Conservation (phyloP, 495 filamentous ascomycete species). For the Trichoderma orchidacearum region DNA sequence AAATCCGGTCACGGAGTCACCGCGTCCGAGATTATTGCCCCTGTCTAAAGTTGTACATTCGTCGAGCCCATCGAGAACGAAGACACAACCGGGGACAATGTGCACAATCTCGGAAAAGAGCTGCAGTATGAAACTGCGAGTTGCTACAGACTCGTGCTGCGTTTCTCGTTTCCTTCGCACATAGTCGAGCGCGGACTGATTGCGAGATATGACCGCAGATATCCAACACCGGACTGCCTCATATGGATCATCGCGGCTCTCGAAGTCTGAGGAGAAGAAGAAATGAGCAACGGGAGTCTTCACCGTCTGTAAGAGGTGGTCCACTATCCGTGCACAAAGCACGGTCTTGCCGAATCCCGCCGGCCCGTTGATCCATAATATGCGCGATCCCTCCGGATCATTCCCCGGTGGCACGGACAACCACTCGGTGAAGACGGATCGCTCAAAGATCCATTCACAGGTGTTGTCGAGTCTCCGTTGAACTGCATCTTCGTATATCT, state of each 20-base stretch:
- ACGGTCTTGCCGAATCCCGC: slow-evolving; percentile 18
- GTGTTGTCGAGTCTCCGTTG: slow-evolving; percentile 10
- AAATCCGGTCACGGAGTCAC: slow-evolving; percentile 4
- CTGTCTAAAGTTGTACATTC: slow-evolving; percentile 9
- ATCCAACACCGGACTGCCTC: slow-evolving; percentile 15
- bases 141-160: slow-evolving; percentile 3
- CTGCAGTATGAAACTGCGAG: slow-evolving; percentile 6
- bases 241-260: slow-evolving; percentile 9
- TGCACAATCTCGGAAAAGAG: slow-evolving; percentile 9
- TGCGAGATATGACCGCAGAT: slow-evolving; percentile 7
- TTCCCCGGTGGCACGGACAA: slow-evolving; percentile 1
- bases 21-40: neutral
- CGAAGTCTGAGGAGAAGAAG: slow-evolving; percentile 13
- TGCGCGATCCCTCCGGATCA: neutral
- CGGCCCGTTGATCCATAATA: slow-evolving; percentile 17
- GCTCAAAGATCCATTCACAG: slow-evolving; percentile 14
- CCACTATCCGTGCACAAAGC: slow-evolving; percentile 12
- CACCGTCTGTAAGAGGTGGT: slow-evolving; percentile 6
- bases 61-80: slow-evolving; percentile 17
- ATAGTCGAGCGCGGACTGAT: slow-evolving; percentile 7
- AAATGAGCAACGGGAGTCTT: slow-evolving; percentile 8
- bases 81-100: slow-evolving; percentile 8
- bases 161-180: slow-evolving; percentile 4
- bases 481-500: slow-evolving; percentile 7
- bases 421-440: slow-evolving; percentile 9